Conservation (phyloP, 2,329 filamentous ascomycete species). For the Amylocarpus encephaloides region DNA sequence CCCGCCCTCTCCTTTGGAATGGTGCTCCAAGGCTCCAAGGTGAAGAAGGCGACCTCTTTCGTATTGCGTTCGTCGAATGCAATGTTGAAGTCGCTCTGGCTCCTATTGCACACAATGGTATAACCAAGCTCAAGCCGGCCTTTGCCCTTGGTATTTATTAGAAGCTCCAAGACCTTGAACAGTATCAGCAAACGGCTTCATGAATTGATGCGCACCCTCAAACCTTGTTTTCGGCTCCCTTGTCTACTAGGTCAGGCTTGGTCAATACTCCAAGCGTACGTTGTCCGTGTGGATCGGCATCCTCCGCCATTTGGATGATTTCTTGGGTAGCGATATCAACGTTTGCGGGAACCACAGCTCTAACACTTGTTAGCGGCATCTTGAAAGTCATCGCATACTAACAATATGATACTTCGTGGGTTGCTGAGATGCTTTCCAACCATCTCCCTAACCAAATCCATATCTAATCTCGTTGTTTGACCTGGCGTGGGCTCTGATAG, state of each 20-base stretch:
- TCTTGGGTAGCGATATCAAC: constrained; percentile 26
- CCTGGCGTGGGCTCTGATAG: constrained; percentile 1
- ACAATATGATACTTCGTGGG: constrained; percentile 32
- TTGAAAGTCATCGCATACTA: background rate
- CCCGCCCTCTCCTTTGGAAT: constrained; percentile 2
- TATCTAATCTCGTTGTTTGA: constrained; percentile 7
- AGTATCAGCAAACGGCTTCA: background rate
- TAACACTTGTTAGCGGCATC: background rate
- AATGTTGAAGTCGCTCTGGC: constrained; percentile 6
- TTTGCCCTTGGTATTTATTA: background rate
- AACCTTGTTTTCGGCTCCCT: background rate
- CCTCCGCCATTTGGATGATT: constrained; percentile 38
- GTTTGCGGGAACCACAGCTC: constrained; percentile 17
- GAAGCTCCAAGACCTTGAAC: background rate
- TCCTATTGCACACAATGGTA: constrained; percentile 9
- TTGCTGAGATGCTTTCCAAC: constrained; percentile 49
- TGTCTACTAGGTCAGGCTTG: constrained; percentile 32
- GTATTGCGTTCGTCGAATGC: background rate
- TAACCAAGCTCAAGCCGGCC: constrained; percentile 9
- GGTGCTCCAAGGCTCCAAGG: constrained; percentile 3
- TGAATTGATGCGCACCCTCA: background rate
- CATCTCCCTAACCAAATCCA: constrained; percentile 39
- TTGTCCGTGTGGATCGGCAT: constrained; percentile 31
- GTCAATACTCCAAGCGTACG: constrained; percentile 44
- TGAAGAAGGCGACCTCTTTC: background rate